phyloP scores from a whole-genome alignment of 805 yeast species.

The Candida easanensis region DNA sequence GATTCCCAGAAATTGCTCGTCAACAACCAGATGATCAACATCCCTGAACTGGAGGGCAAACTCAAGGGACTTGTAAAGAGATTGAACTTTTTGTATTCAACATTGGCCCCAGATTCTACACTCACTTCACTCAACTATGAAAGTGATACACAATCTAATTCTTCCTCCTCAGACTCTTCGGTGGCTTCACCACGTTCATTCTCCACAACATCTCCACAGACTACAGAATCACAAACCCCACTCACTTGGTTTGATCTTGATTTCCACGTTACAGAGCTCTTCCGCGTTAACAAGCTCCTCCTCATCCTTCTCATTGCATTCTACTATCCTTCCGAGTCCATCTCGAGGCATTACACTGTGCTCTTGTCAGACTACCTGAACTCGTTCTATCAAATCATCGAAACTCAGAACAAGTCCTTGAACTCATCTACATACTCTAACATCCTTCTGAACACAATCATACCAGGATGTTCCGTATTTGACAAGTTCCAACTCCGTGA shows the following conservation, averaged over 20 bases:
- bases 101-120: slow-evolving; percentile 7
- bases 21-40: slow-evolving; percentile 16
- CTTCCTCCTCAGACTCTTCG: slow-evolving; percentile 13
- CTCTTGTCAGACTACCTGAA: slow-evolving; percentile 22
- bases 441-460: slow-evolving; percentile 12
- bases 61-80: slow-evolving; percentile 6
- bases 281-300: slow-evolving; percentile 19
- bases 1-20: slow-evolving; percentile 7
- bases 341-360: slow-evolving; percentile 2
- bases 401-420: slow-evolving; percentile 19
- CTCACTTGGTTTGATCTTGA: slow-evolving; percentile 18
- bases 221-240: not conserved
- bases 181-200: slow-evolving; percentile 15
- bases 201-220: not conserved
- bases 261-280: slow-evolving; percentile 16
- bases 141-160: slow-evolving; percentile 11
- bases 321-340: slow-evolving; percentile 17
- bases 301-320: slow-evolving; percentile 17
- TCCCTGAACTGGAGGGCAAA: slow-evolving; percentile 16
- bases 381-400: slow-evolving; percentile 26
- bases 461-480: slow-evolving; percentile 17
- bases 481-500: slow-evolving; percentile 21
- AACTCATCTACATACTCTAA: slow-evolving; percentile 25
- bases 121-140: slow-evolving; percentile 9
- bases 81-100: slow-evolving; percentile 6